Evolutionary conservation across 2,329 filamentous ascomycete genomes (phyloP).

Genomic region (Huntiella abstrusa): DNA sequence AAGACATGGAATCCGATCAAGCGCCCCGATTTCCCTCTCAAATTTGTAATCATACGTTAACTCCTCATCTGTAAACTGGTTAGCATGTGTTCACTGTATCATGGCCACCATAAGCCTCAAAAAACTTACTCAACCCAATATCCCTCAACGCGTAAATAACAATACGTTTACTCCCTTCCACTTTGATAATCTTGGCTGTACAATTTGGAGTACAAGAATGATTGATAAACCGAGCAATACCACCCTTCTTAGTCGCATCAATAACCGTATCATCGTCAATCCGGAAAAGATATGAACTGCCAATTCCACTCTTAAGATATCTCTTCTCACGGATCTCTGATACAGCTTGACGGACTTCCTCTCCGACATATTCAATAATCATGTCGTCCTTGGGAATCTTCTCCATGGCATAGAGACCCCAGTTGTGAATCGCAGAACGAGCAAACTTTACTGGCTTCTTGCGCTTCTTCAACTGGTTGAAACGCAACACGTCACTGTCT

Average conservation of each 20-base stretch:
- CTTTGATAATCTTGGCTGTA: conserved; percentile 97
- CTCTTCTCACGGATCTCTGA: conserved; percentile 86
- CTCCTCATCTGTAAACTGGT: conserved; percentile 58
- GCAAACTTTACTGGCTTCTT: conserved; percentile 99
- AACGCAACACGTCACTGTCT: conserved; percentile 82
- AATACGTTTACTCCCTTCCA: conserved; percentile 93
- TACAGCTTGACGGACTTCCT: conserved; percentile 91
- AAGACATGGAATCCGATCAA: conserved; percentile 90
- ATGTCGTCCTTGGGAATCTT: conserved; percentile 95
- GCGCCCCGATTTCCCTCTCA: conserved; percentile 84
- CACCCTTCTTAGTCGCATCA: conserved; percentile 94
- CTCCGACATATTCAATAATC: conserved; percentile 99
- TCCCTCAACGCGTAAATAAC: conserved; percentile 96
- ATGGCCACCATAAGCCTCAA: background rate
- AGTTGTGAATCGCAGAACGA: conserved; percentile 93
- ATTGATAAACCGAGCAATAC: conserved; percentile 97
- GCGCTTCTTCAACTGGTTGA: conserved; percentile 98
- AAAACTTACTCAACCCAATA: conserved; percentile 71
- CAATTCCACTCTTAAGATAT: conserved; percentile 91
- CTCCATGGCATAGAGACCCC: conserved; percentile 95
- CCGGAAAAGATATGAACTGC: conserved; percentile 91
- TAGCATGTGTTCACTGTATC: conserved; percentile 7
- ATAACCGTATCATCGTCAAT: conserved; percentile 97
- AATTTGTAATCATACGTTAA: conserved; percentile 99
- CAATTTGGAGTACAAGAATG: conserved; percentile 97